These are phyloP conservation scores for Fusarium goolgardi DNA, from an alignment of 2,329 filamentous ascomycete genomes.

Conservation along the genomic window DNA sequence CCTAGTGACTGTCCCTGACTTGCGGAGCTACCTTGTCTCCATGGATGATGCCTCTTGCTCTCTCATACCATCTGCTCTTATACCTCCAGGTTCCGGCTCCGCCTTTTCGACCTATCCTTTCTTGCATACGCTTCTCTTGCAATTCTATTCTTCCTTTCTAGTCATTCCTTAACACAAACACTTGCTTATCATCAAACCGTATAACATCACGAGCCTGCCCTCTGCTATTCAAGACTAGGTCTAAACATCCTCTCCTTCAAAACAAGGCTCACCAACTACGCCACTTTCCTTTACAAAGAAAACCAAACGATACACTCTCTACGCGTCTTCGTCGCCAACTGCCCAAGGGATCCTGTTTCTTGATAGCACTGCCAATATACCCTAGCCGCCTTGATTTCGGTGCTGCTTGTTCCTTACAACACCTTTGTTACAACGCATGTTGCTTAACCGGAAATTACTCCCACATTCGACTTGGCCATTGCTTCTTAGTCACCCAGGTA, in stretches of 20 bases:
- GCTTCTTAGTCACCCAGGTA: conserved; percentile 48
- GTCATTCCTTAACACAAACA: conserved; percentile 47
- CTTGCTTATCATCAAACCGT: conserved; percentile 37
- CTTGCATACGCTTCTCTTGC: conserved; percentile 38
- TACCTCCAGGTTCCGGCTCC: conserved; percentile 49
- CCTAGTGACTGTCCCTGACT: conserved; percentile 44
- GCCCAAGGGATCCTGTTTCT: conserved; percentile 37
- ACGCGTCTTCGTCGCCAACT: conserved; percentile 27
- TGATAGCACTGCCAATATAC: conserved; percentile 38
- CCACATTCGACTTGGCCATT: conserved; percentile 48
- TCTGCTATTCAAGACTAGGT: conserved; percentile 25
- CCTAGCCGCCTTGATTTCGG: conserved; percentile 34
- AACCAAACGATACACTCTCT: conserved; percentile 30
- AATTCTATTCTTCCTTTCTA: conserved; percentile 42
- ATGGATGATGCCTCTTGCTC: conserved; percentile 49
- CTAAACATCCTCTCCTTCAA: conserved; percentile 33
- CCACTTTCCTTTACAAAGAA: conserved; percentile 42
- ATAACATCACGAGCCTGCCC: conserved; percentile 43
- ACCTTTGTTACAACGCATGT: conserved; percentile 43
- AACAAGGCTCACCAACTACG: conserved; percentile 41
- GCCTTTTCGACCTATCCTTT: conserved; percentile 42
- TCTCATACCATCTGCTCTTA: conserved; percentile 48
- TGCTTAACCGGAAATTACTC: conserved; percentile 48
- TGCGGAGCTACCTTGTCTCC: conserved; percentile 42
- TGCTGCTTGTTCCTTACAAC: conserved; percentile 43